A percentile compares a stretch with the other conserved stretches of the same genome.
These are phyloP conservation scores for Cladosporium sp. DNA, from an alignment of 2,329 filamentous ascomycete species.

Conservation along the genomic window DNA sequence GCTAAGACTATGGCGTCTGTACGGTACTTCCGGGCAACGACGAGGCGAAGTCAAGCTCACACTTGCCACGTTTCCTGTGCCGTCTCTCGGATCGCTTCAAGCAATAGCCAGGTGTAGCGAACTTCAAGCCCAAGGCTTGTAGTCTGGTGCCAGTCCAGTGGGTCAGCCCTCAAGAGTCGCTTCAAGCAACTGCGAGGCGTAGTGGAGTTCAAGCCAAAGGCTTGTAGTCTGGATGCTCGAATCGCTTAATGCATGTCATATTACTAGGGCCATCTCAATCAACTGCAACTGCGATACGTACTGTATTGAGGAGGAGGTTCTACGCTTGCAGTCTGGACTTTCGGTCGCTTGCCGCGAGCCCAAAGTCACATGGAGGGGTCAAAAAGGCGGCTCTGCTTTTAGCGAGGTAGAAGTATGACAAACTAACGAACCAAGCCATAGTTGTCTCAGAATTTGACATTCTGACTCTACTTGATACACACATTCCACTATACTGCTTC, in stretches of 20 bases:
- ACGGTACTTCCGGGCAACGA: neutral
- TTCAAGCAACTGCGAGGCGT: neutral
- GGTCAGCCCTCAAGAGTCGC: neutral
- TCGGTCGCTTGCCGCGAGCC: neutral
- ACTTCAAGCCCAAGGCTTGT: neutral
- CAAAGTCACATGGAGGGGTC: neutral
- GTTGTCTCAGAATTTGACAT: neutral
- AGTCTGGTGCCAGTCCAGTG: neutral
- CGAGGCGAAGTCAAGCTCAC: neutral
- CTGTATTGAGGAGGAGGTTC: neutral
- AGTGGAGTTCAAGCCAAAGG: neutral
- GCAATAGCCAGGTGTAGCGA: neutral
- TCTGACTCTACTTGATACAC: neutral
- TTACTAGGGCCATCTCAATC: neutral
- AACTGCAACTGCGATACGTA: neutral
- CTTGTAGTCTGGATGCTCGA: neutral
- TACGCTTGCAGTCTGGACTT: neutral
- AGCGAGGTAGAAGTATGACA: neutral
- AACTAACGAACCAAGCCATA: neutral
- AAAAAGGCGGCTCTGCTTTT: neutral
- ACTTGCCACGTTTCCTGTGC: neutral
- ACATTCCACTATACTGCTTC: neutral
- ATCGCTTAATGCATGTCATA: neutral
- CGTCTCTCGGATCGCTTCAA: neutral
- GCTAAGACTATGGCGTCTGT: neutral